Conservation (phyloP, 768 basidiomycete genomes). For the Psilocybe tampanensis region DNA sequence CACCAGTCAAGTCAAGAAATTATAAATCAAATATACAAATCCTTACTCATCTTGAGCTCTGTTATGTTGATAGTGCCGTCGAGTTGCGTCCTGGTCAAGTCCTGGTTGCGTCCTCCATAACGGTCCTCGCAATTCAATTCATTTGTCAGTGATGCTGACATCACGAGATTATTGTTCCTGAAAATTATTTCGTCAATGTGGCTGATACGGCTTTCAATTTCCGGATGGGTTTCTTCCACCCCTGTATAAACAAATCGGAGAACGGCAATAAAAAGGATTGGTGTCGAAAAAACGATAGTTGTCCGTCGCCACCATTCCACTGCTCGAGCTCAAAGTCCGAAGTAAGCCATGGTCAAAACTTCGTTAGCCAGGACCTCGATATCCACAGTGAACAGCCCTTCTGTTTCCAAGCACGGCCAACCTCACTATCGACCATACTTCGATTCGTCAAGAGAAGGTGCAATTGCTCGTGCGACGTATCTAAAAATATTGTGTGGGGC, state of each 20-base stretch:
- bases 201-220: neutral
- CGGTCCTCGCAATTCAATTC: neutral
- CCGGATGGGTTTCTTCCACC: neutral
- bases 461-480: slow-evolving; percentile 42
- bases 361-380: neutral
- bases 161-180: neutral
- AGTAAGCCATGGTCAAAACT: neutral
- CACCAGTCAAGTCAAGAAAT: too few species aligned
- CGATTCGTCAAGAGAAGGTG: slow-evolving; percentile 26
- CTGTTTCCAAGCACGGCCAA: neutral
- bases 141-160: slow-evolving; percentile 1
- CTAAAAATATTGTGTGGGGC: slow-evolving; percentile 44
- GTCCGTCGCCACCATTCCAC: neutral
- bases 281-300: neutral
- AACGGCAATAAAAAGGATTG: neutral
- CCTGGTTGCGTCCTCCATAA: neutral
- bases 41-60: too few species aligned
- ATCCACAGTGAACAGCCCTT: neutral
- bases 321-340: too few species aligned
- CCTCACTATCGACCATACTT: slow-evolving; percentile 22
- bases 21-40: too few species aligned
- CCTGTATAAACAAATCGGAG: neutral
- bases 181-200: neutral
- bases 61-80: too few species aligned
- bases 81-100: too few species aligned